Evolutionary conservation across 192 early-diverging fungal species (phyloP).

Genomic region (Funneliformis geosporum): DNA sequence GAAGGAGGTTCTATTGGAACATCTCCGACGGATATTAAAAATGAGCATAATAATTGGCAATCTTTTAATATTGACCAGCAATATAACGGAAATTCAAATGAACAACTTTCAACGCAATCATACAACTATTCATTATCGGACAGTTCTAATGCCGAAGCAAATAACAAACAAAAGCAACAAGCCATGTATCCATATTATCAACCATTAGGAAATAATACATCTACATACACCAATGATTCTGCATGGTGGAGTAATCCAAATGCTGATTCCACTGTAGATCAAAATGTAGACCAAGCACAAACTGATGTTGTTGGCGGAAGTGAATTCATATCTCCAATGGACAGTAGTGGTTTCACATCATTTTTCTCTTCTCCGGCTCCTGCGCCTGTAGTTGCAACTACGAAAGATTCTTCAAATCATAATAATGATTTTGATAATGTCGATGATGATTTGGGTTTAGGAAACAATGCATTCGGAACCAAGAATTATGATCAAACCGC

Average conservation of each 20-base stretch:
- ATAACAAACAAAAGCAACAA: constrained; percentile 23
- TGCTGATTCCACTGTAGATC: neutral
- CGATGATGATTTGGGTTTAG: constrained; percentile 27
- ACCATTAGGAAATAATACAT: neutral
- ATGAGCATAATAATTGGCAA: neutral
- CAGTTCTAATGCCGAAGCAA: neutral
- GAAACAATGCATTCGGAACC: constrained; percentile 24
- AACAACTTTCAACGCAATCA: neutral
- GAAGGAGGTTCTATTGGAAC: constrained; percentile 7
- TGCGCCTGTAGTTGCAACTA: neutral
- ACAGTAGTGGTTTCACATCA: neutral
- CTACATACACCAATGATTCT: neutral
- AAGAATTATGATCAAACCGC: neutral
- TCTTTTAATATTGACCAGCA: too few relatives aligned
- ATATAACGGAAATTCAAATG: neutral
- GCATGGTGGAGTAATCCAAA: constrained; percentile 22
- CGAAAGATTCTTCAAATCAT: neutral
- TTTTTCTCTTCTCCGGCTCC: neutral
- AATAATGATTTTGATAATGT: constrained; percentile 10
- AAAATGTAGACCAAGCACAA: neutral
- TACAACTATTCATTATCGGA: neutral
- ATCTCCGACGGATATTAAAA: constrained; percentile 2
- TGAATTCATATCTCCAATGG: constrained; percentile 29
- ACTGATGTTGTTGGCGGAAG: neutral
- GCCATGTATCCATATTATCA: neutral